Conservation (phyloP, 1,139 yeast species). For the Lipomyces yarrowii region DNA sequence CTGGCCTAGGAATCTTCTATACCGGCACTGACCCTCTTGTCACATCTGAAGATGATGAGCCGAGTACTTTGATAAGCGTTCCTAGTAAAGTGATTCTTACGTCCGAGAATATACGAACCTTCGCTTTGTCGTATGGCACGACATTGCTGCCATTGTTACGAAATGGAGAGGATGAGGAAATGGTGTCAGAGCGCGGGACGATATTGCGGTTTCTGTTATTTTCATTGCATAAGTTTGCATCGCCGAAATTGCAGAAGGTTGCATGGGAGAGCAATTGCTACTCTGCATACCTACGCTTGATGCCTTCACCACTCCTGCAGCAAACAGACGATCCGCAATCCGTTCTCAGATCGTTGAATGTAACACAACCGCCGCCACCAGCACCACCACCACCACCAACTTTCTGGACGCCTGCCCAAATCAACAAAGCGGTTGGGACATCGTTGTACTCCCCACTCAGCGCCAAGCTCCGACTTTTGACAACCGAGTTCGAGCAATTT, state of each 20-base stretch:
- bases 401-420: conserved; percentile 19
- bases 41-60: neutral
- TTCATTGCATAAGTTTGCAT: conserved; percentile 14
- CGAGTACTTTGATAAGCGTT: conserved; percentile 1
- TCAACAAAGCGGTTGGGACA: conserved; percentile 11
- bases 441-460: conserved; percentile 22
- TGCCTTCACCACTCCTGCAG: conserved; percentile 17
- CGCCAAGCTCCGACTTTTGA: conserved; percentile 16
- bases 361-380: neutral
- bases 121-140: neutral
- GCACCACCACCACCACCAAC: conserved; percentile 15
- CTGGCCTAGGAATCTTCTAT: neutral
- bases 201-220: conserved; percentile 20
- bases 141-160: neutral
- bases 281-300: conserved; percentile 13
- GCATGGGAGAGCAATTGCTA: conserved; percentile 9
- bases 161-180: neutral
- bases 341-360: neutral
- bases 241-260: neutral
- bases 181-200: conserved; percentile 10
- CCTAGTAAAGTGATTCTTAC: conserved; percentile 8
- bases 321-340: neutral
- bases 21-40: neutral
- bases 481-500: conserved; percentile 7
- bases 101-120: neutral